Conservation (phyloP, 1,284 basidiomycete genomes). For the Puccinia horiana region DNA sequence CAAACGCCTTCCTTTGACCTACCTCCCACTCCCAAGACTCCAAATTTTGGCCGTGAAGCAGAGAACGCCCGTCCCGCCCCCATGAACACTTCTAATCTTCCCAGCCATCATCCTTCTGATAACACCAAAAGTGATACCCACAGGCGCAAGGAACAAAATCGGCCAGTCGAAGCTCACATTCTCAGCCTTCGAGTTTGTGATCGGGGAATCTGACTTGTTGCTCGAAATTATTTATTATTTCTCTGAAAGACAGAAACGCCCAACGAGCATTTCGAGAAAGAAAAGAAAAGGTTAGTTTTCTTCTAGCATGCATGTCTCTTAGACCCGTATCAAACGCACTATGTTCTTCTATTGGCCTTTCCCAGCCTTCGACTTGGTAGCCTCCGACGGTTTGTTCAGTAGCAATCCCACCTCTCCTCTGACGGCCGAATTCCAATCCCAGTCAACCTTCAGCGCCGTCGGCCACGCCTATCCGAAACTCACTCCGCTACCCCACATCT, state of each 20-base stretch:
- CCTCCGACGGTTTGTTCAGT: neutral
- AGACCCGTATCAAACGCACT: neutral
- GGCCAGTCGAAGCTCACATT: neutral
- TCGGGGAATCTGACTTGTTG: neutral
- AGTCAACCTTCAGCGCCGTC: neutral
- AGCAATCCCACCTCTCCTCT: neutral
- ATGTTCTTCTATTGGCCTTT: neutral
- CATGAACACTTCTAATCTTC: neutral
- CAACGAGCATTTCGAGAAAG: slow-evolving; percentile 12
- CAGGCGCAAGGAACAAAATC: neutral
- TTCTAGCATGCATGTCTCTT: neutral
- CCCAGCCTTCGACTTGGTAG: neutral
- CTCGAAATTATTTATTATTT: neutral
- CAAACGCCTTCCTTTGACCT: neutral
- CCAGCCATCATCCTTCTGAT: neutral
- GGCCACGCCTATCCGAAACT: neutral
- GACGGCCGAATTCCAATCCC: neutral
- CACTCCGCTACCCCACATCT: neutral
- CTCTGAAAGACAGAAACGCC: neutral
- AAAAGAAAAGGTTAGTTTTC: slow-evolving; percentile 1
- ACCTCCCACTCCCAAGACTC: neutral
- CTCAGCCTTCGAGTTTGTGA: neutral
- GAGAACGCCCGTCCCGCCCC: neutral
- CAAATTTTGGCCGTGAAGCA: neutral
- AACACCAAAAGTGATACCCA: neutral